Base-by-base conservation (phyloP, 2,329 filamentous ascomycete genomes). In the Trichoderma polysporum region DNA sequence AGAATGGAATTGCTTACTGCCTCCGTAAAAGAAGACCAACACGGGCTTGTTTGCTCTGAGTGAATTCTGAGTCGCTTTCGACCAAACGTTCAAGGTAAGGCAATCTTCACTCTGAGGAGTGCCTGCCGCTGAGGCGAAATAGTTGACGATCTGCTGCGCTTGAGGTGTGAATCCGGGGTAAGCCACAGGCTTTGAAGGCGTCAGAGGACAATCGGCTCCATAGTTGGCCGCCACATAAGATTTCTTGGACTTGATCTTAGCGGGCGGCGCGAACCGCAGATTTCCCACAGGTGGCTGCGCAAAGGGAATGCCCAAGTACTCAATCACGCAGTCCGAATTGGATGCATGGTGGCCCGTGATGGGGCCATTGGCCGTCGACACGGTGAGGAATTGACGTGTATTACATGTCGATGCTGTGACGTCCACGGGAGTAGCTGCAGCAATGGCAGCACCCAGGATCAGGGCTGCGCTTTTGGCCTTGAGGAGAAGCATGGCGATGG, bases 251-350 rank as follows among this genome's bases (percentile, higher is more conserved):
- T n/a, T 66, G 50, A 78, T 73, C 4, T 65, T 70, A n/a, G 75
- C 64, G 6, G 80, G 79, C 19, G 76, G 71, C 2, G 72, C 70
- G 52, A 81, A 82, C 2, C 79, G 77, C 63, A 80, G 70, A 15
- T 75, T 65, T 4, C 76, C 77, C 1, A 76, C 69, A 0, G 80
- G 79, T 2, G 79, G 75, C 22, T 76, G 76, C 8, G 77, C 80
- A 59, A 79, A 82, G 2, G 78, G 76, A 17, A 82, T 80, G 45
- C 79, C 79, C 0, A 80, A 72, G 56, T 78, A 81, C 68, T 81
- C 78, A 6, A 76, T 33, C 8, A 81, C 78, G 19, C 72, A 73
- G 0, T 69, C 35, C 5, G 73, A 74, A 57, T 74, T 75, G 53
- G 70, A 68, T 0, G 74, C 74, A 0, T 70, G 12, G 49, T 80